Base-by-base conservation (phyloP, 495 filamentous ascomycete species). In the Penicillium bovifimosum region DNA sequence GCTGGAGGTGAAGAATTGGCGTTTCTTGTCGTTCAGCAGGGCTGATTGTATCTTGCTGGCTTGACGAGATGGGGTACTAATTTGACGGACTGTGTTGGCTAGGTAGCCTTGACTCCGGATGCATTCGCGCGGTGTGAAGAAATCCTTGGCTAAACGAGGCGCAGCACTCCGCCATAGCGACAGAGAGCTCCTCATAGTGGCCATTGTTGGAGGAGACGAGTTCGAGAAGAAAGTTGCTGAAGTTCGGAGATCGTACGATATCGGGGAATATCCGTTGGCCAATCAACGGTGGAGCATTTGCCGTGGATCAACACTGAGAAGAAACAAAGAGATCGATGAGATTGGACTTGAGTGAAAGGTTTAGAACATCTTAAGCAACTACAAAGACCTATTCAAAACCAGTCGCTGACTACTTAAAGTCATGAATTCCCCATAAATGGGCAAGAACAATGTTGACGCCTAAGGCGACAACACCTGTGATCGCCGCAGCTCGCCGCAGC, bases 61-160 rank as follows among this genome's bases (percentile, higher is more conserved):
- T 46, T 63, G 68, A 34, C 56, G 40, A 18, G 65, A 66, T 17
- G 64, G 60, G 34, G 59, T 44, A 20, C 50, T 47, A 55, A 65
- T 68, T 35, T 49, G 71, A 53, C 70, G 70, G 55, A 73, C 64
- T 28, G 65, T 63, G 39, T 63, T 69, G 52, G 60, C 62, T 17
- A 58, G 63, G 55, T 58, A 65, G 50, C 60, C 66, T 39, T 66
- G 66, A 42, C 47, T 69, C 16, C 59, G 66, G 10, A 85, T 68
- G 60, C 83, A 88, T 74, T 86, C 81, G 45, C 78, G 77, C 67
- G 85, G 85, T 53, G 80, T 72, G 54, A 86, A 81, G 42, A 82
- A 74, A 38, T 79, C 72, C 20, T 73, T 66, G 3, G 81, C 69
- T 11, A 87, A 60, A 48, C 76, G 76, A 9, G 79, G 71, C 44